These are phyloP conservation scores for Phanerodontia chrysosporium DNA, from an alignment of 768 basidiomycete species.

Conservation along the genomic window DNA sequence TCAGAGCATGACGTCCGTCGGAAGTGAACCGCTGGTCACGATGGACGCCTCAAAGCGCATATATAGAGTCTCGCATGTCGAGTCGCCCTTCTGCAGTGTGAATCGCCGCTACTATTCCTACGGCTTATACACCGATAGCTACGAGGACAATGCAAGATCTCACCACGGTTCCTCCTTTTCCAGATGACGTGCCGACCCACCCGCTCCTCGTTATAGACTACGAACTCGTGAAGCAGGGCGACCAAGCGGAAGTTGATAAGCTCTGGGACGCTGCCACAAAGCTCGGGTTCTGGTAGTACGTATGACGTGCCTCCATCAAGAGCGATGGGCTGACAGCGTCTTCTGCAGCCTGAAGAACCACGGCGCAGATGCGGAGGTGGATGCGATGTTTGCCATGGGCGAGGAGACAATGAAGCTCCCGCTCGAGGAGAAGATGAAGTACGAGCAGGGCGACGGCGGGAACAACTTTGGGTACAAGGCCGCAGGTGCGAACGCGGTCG, in stretches of 20 bases:
- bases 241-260: constrained; percentile 32
- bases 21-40: neutral
- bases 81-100: neutral
- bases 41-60: neutral
- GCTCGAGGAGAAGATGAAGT: constrained; percentile 36
- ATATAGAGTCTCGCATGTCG: neutral
- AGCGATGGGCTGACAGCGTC: neutral
- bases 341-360: constrained; percentile 34
- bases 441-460: constrained; percentile 38
- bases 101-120: neutral
- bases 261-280: constrained; percentile 42
- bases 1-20: neutral
- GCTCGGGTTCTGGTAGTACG: constrained; percentile 50
- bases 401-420: constrained; percentile 35
- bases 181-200: constrained; percentile 35
- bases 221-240: constrained; percentile 29
- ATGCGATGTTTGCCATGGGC: constrained; percentile 38
- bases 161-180: constrained; percentile 33
- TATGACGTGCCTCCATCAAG: constrained; percentile 6
- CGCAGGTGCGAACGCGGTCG: constrained; percentile 26
- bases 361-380: constrained; percentile 30
- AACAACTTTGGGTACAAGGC: constrained; percentile 31
- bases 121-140: neutral
- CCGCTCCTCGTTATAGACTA: constrained; percentile 43
- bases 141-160: constrained; percentile 5